Base-by-base conservation (phyloP, 768 basidiomycete genomes). In the Leccinum ochraceum region DNA sequence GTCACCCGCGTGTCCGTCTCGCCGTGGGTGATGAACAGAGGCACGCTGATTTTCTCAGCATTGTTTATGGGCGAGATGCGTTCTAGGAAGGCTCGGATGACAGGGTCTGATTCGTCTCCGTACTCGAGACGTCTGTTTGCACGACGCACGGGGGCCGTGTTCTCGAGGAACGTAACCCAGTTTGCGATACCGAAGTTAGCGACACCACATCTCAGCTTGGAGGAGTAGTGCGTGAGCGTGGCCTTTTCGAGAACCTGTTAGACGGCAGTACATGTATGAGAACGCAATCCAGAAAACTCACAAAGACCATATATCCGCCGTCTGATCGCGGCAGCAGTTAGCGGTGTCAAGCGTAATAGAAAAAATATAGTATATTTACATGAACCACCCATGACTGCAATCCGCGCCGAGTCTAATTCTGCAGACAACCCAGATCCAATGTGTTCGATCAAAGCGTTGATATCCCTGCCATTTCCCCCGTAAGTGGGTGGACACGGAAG, bases 361-460 rank as follows among this genome's bases (percentile, higher is more conserved):
- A 9, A 17, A 54, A 34, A 28, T 30, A 11, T n/a, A 55, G 30
- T 2, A 8, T 50, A 70, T 63, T 59, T 53, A 78, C 78, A 79
- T 34, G 79, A 79, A 54, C 75, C 76, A 26, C 78, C 79, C 58
- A 75, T 74, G 54, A 80, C 78, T 24, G 78, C 78, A 46, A 80
- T 75, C n/a, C 73, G 72, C 16, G 67, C 69, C 6, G 73, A 50
- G 54, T 78, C 69, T 28, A 79, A 62, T 54, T 79, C 75, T 20
- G 61, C 63, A 37, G 69, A 65, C 65, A 79, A 69, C 8, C 63
- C 67, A 24, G 68, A 60, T n/a, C 66, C 60, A 44, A 80, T 69
- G 50, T 79, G 62, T 53, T 74, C 72, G n/a, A 80, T 62, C 37
- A 79, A 60, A 9, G 74, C 71, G 6, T 74, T 67, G 49, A 79